phyloP scores from a whole-genome alignment of 2,329 filamentous ascomycete genomes.

The Aspergillus sergii region DNA sequence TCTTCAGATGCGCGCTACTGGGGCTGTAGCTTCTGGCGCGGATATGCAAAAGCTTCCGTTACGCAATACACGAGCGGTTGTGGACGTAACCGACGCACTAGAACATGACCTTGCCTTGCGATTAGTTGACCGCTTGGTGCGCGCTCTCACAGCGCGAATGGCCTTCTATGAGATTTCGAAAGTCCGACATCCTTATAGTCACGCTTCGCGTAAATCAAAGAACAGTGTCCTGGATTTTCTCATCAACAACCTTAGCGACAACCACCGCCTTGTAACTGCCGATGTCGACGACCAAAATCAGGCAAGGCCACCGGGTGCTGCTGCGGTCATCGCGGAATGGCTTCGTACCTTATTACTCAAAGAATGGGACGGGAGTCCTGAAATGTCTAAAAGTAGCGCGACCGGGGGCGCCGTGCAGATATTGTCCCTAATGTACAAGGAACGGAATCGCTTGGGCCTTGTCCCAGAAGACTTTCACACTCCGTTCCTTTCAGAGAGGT shows the following conservation, averaged over 20 bases:
- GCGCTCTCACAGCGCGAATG: constrained; percentile 52
- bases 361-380: constrained; percentile 77
- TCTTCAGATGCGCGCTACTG: constrained; percentile 45
- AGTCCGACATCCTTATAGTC: constrained; percentile 32
- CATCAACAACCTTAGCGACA: constrained; percentile 37
- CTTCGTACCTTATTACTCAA: constrained; percentile 69
- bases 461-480: constrained; percentile 71
- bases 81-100: constrained; percentile 46
- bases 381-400: constrained; percentile 68
- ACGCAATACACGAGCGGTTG: constrained; percentile 31
- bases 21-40: constrained; percentile 40
- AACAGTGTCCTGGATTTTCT: constrained; percentile 40
- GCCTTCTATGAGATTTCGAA: constrained; percentile 54
- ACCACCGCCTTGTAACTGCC: constrained; percentile 23
- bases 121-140: constrained; percentile 52
- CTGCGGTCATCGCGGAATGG: constrained; percentile 46
- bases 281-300: constrained; percentile 10
- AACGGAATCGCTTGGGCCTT: constrained; percentile 67
- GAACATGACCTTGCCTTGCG: constrained; percentile 56
- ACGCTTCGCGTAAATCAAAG: constrained; percentile 32
- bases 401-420: constrained; percentile 78
- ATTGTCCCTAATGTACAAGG: constrained; percentile 72
- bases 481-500: constrained; percentile 72
- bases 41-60: constrained; percentile 38
- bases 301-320: constrained; percentile 26